phyloP scores from a whole-genome alignment of 2,329 filamentous ascomycete species.

The Talaromyces sp. region DNA sequence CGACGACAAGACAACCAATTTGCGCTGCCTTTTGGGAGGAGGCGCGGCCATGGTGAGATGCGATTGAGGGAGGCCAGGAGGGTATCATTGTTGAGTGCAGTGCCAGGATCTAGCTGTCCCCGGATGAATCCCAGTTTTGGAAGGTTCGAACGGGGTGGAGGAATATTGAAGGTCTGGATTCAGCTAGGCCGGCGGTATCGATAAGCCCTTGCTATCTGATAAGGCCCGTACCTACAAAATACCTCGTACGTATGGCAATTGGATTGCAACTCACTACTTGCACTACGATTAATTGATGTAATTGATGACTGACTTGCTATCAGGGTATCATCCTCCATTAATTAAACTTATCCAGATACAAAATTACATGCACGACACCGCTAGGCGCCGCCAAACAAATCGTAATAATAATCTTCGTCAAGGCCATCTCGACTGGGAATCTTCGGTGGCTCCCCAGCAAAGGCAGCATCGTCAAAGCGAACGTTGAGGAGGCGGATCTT shows the following conservation, averaged over 20 bases:
- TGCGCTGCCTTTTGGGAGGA: conserved; percentile 33
- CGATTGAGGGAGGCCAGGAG: neutral
- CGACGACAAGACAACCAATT: conserved; percentile 22
- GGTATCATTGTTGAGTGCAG: neutral
- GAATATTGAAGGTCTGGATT: neutral
- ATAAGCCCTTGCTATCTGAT: neutral
- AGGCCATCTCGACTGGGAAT: conserved; percentile 79
- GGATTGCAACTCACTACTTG: no score
- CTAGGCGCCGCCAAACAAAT: conserved; percentile 50
- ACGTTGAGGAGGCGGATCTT: conserved; percentile 92
- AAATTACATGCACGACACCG: neutral
- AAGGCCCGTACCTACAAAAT: no score
- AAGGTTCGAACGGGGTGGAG: neutral
- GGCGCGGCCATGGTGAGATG: conserved; percentile 27
- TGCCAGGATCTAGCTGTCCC: neutral
- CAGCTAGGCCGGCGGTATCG: neutral
- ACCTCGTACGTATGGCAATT: no score
- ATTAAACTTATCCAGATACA: neutral
- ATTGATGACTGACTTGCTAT: neutral
- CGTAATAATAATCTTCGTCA: conserved; percentile 92
- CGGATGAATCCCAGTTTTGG: neutral
- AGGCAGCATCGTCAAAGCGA: conserved; percentile 72
- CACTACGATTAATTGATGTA: no score
- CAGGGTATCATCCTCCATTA: neutral
- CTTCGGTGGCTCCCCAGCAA: conserved; percentile 62